Base-by-base conservation (phyloP, 23 red algal genomes). In the Rhodosorus marinus region DNA sequence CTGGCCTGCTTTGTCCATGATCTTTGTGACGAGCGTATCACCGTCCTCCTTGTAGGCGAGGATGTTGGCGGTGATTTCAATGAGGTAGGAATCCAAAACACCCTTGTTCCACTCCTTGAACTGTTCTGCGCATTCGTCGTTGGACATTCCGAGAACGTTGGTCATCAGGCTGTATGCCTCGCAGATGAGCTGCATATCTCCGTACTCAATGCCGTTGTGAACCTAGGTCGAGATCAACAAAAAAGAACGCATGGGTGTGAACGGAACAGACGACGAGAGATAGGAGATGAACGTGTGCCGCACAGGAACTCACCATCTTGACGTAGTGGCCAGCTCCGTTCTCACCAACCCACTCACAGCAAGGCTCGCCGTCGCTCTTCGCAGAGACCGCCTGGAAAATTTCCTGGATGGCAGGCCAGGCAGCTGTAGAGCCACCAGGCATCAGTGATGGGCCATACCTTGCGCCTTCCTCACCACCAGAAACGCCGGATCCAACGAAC, bases 181-280 rank as follows among this genome's bases (percentile, higher is more conserved):
- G 8, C 88, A 71, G 56, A 95, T 95, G 17, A 95, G 65, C 74
- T 95, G 88, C 88, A 95, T 95, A 62, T 95, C 88, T 20, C 78
- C 88, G 42, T 95, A 95, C 56, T 95, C 88, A 58, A 95, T 95
- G 34, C 88, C 88, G 29, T 95, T 95, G 50, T 95, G 88, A 38
- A 92, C 72, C 83, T n/a, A n/a, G n/a, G n/a, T n/a, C n/a, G n/a
- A n/a, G n/a, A n/a, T n/a, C n/a, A n/a, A n/a, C n/a, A n/a, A n/a
- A n/a, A n/a, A n/a, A n/a, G n/a, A n/a, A n/a, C n/a, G n/a, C n/a
- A n/a, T n/a, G n/a, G n/a, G n/a, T n/a, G n/a, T n/a, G n/a, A n/a
- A n/a, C n/a, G n/a, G n/a, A n/a, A n/a, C n/a, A n/a, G n/a, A n/a
- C n/a, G n/a, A n/a, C n/a, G n/a, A n/a, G n/a, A n/a, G n/a, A n/a